A percentile compares a stretch with the other conserved stretches of the same genome.
phyloP scores from a whole-genome alignment of 768 basidiomycete species.

The Rubroboletus satanas region DNA sequence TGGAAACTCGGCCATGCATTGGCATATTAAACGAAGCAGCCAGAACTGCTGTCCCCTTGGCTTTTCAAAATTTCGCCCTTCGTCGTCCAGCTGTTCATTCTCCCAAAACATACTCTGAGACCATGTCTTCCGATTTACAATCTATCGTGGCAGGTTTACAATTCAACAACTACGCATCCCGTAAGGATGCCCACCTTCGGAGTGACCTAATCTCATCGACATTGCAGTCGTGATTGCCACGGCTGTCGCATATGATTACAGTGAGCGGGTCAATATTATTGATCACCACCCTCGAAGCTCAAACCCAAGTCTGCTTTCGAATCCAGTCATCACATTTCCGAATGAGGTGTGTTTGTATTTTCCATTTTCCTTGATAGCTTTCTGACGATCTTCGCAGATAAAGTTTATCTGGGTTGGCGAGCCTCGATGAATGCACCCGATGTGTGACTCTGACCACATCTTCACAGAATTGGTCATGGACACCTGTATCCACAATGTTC shows the following conservation, averaged over 20 bases:
- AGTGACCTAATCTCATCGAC: background rate
- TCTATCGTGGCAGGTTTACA: constrained; percentile 4
- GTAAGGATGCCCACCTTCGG: background rate
- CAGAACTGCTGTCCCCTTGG: too few relatives aligned
- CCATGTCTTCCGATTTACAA: constrained; percentile 14
- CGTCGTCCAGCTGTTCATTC: background rate
- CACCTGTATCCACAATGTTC: constrained; percentile 11
- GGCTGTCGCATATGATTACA: constrained; percentile 18
- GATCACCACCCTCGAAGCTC: background rate
- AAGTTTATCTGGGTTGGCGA: constrained; percentile 18
- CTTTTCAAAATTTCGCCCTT: background rate
- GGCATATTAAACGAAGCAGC: background rate
- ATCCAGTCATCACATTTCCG: constrained; percentile 14
- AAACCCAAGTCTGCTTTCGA: background rate
- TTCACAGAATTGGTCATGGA: constrained; percentile 17
- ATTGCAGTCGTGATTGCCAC: constrained; percentile 10
- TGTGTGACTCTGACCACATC: background rate
- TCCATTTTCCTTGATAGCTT: background rate
- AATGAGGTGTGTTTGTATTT: constrained; percentile 10
- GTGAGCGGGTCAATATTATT: constrained; percentile 5
- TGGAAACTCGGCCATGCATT: background rate
- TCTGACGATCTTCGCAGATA: constrained; percentile 10
- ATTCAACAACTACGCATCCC: constrained; percentile 6
- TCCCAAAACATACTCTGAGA: too few relatives aligned
- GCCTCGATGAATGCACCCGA: background rate